These are phyloP conservation scores for Sporisorium reilianum DNA, from an alignment of 1,284 basidiomycete species.

Conservation along the genomic window DNA sequence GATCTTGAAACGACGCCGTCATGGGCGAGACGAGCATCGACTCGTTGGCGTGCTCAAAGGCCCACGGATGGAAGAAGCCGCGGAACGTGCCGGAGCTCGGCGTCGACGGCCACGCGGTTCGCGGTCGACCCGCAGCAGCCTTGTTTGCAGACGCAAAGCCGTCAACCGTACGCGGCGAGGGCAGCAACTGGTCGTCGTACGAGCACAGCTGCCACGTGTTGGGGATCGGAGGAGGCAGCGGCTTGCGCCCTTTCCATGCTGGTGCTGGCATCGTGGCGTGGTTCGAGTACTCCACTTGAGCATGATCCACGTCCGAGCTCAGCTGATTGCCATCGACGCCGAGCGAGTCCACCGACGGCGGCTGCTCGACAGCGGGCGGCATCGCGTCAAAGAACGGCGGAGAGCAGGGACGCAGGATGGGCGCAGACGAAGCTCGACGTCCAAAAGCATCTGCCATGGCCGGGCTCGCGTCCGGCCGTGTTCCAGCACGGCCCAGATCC, in stretches of 20 bases:
- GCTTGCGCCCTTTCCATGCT: slow-evolving; percentile 20
- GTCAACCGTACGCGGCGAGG: slow-evolving; percentile 37
- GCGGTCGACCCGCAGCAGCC: slow-evolving; percentile 11
- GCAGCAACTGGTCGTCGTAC: slow-evolving; percentile 44
- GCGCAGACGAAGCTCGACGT: slow-evolving; percentile 32
- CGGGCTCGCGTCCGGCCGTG: neutral
- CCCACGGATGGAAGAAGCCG: slow-evolving; percentile 51
- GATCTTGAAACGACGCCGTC: slow-evolving; percentile 29
- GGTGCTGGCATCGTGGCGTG: slow-evolving; percentile 31
- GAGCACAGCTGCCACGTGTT: slow-evolving; percentile 43
- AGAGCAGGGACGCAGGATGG: slow-evolving; percentile 15
- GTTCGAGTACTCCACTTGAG: neutral
- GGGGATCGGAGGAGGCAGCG: slow-evolving; percentile 34
- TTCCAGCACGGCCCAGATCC: neutral
- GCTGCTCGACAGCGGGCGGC: neutral
- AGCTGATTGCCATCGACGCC: neutral
- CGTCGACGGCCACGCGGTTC: slow-evolving; percentile 32
- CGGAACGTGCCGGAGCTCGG: slow-evolving; percentile 37
- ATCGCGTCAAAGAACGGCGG: slow-evolving; percentile 11
- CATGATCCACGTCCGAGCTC: neutral
- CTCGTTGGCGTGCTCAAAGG: slow-evolving; percentile 25
- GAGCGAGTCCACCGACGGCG: neutral
- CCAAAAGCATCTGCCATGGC: slow-evolving; percentile 1
- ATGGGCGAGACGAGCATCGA: slow-evolving; percentile 49
- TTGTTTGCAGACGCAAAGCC: slow-evolving; percentile 6